These are phyloP conservation scores for Aspergillus mulundensis DNA, from an alignment of 495 filamentous ascomycete species.

Conservation along the genomic window DNA sequence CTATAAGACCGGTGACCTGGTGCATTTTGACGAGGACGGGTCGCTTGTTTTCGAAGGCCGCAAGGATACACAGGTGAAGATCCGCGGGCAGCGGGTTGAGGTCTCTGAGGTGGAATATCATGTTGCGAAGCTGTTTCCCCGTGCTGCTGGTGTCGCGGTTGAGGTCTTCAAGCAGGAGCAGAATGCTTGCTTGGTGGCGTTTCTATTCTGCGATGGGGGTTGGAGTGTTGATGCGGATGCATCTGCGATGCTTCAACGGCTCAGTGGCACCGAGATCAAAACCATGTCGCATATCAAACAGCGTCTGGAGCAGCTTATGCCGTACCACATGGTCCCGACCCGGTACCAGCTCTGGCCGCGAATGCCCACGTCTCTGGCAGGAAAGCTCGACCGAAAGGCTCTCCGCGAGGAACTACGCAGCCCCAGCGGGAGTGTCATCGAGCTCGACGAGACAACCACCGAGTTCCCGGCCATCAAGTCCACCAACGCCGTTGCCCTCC, in stretches of 20 bases:
- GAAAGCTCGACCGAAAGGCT: neutral
- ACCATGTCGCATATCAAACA: neutral
- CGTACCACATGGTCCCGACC: neutral
- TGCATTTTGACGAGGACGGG: neutral
- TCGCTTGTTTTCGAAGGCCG: neutral
- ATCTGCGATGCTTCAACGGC: neutral
- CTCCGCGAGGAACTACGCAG: neutral
- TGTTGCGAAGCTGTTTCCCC: neutral
- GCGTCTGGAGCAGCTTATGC: neutral
- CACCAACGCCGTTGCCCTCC: neutral
- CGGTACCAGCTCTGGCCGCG: neutral
- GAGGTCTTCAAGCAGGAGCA: neutral
- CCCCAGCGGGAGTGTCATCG: neutral
- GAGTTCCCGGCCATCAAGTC: neutral
- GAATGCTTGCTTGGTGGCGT: neutral
- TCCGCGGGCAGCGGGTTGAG: neutral
- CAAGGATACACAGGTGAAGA: neutral
- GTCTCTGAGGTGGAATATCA: neutral
- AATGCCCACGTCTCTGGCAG: neutral
- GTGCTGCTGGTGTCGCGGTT: neutral
- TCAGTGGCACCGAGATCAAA: neutral
- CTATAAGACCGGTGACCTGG: neutral
- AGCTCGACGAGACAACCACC: neutral
- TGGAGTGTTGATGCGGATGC: too few relatives aligned
- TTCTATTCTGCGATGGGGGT: neutral